Percentiles rank a stretch among this genome's conserved stretches.
Evolutionary conservation across 306 rosid species (phyloP).

Genomic region (Ziziphus jujuba): DNA sequence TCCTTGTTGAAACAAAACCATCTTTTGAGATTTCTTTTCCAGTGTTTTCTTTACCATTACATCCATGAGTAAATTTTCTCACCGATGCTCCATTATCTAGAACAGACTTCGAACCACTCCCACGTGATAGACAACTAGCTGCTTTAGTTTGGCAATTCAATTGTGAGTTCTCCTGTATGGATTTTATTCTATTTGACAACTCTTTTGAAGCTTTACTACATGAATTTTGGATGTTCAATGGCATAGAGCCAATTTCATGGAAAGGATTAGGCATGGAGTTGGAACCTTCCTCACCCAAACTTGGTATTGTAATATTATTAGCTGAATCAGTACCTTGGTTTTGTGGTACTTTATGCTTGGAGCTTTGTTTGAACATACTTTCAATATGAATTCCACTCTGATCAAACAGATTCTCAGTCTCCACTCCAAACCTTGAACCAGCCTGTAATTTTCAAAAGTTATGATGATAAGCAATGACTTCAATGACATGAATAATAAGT

Average conservation of each 20-base stretch:
- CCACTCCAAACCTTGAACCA: slow-evolving; percentile 5
- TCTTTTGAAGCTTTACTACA: slow-evolving; percentile 21
- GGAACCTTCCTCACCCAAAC: slow-evolving; percentile 22
- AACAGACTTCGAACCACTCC: background rate
- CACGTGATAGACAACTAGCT: slow-evolving; percentile 6
- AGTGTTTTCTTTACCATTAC: slow-evolving; percentile 37
- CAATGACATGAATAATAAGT: background rate
- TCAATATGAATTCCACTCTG: slow-evolving; percentile 1
- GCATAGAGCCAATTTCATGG: slow-evolving; percentile 15
- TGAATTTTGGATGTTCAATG: slow-evolving; percentile 15
- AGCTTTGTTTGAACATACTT: slow-evolving; percentile 1
- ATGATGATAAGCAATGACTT: slow-evolving; percentile 10
- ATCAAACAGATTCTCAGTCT: background rate
- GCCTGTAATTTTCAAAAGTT: slow-evolving; percentile 35
- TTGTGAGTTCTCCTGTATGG: slow-evolving; percentile 18
- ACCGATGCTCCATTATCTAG: slow-evolving; percentile 21
- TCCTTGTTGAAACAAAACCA: slow-evolving; percentile 66
- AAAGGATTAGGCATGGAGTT: background rate
- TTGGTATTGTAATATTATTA: slow-evolving; percentile 20
- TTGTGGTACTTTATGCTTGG: slow-evolving; percentile 19
- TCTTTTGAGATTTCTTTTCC: slow-evolving; percentile 18
- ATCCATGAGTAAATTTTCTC: slow-evolving; percentile 29
- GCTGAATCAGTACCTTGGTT: slow-evolving; percentile 19
- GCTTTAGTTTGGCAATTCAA: slow-evolving; percentile 23
- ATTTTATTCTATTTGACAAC: slow-evolving; percentile 8